phyloP scores from a whole-genome alignment of 179 eudicot genomes.

The Beta macrorhiza region DNA sequence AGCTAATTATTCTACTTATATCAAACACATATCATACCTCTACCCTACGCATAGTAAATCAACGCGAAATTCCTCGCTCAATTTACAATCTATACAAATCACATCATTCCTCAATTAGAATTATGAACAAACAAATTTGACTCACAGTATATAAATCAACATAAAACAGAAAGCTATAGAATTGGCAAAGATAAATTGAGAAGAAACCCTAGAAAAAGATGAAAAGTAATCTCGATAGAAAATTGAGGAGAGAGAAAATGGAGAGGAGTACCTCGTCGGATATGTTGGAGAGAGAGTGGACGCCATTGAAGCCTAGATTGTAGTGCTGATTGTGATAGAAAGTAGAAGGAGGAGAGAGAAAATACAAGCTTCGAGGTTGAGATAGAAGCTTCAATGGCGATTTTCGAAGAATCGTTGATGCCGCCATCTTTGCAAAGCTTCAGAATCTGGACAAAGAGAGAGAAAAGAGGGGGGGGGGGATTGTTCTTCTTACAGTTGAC shows the following conservation, averaged over 20 bases:
- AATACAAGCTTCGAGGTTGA: slow-evolving; percentile 7
- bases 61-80: not conserved
- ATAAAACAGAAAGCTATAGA: not conserved
- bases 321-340: not conserved
- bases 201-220: not conserved
- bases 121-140: not conserved
- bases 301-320: not conserved
- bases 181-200: not conserved
- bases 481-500: not conserved
- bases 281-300: slow-evolving; percentile 22
- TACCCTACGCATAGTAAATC: not conserved
- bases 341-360: slow-evolving; percentile 14
- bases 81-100: not conserved
- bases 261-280: slow-evolving; percentile 20
- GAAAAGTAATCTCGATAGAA: not conserved
- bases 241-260: not conserved
- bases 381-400: slow-evolving; percentile 14
- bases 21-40: not conserved
- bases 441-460: not conserved
- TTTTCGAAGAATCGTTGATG: slow-evolving; percentile 11
- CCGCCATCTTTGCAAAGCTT: slow-evolving; percentile 1
- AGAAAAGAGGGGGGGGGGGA: not conserved
- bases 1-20: not conserved
- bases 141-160: not conserved
- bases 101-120: not conserved